A percentile compares a stretch with the other conserved stretches of the same genome.
phyloP scores from a whole-genome alignment of 495 filamentous ascomycete genomes.

The Aspergillus olivimuriae region DNA sequence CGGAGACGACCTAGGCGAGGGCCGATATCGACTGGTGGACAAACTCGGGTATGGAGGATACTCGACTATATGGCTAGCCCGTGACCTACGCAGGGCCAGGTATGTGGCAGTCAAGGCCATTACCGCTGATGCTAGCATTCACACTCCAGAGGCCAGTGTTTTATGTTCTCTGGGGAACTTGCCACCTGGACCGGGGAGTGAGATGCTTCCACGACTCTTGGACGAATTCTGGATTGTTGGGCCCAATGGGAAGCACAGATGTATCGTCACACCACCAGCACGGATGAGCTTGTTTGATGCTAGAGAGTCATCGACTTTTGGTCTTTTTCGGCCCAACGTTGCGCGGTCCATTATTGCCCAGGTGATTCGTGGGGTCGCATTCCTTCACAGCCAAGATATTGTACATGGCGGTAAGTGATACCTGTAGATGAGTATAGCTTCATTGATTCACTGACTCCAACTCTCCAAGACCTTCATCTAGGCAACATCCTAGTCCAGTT shows the following conservation, averaged over 20 bases:
- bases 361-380: slow-evolving; percentile 21
- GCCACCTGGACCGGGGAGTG: slow-evolving; percentile 6
- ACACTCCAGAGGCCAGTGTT: slow-evolving; percentile 8
- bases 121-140: slow-evolving; percentile 15
- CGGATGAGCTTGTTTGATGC: slow-evolving; percentile 20
- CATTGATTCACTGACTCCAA: slow-evolving; percentile 4
- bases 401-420: slow-evolving; percentile 25
- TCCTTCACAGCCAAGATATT: slow-evolving; percentile 23
- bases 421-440: not conserved
- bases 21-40: slow-evolving; percentile 31
- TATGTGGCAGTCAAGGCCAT: slow-evolving; percentile 17
- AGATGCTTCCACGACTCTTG: slow-evolving; percentile 23
- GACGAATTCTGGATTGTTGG: slow-evolving; percentile 29
- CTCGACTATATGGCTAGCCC: slow-evolving; percentile 41
- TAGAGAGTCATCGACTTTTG: slow-evolving; percentile 15
- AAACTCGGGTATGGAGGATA: slow-evolving; percentile 39
- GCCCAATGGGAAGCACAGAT: slow-evolving; percentile 38
- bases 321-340: slow-evolving; percentile 17
- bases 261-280: slow-evolving; percentile 30
- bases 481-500: slow-evolving; percentile 20
- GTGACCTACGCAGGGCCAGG: slow-evolving; percentile 14
- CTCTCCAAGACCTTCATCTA: slow-evolving; percentile 16
- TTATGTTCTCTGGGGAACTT: slow-evolving; percentile 7
- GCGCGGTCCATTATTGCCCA: slow-evolving; percentile 23
- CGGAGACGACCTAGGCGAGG: slow-evolving; percentile 25